Evolutionary conservation across 2,329 filamentous ascomycete species (phyloP), one percentile per base, ranked within the genome.

Genomic region (Aspergillus texensis): DNA sequence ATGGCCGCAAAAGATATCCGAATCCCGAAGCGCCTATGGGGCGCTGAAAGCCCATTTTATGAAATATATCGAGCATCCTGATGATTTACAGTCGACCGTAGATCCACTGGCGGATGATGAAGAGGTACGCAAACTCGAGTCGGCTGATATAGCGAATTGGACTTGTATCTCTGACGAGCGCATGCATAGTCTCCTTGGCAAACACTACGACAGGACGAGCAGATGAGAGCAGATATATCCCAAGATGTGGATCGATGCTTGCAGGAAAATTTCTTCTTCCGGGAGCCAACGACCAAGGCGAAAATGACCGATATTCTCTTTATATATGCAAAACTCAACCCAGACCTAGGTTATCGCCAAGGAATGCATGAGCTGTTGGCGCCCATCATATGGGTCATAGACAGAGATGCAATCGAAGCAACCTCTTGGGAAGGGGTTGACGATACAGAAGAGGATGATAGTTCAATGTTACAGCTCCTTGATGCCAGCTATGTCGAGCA

Each of bases 341-440:
- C 92, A 1, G 88, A 90, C 69, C 85, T 93, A 60, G 93, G 93
- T 19, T 99, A 99, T 75, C 88, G 95, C n/a, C 95, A 99, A 80
- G 95, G 95, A 12, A 99, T 99, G 94, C 95, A 99, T 75, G 95
- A 99, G 79, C 83, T 99, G 50, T 83, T 98, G 16, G 95, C 95
- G 0, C 94, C 95, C 0, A 88, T 99, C 43, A 82, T 97, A 8
- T 93, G 93, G 85, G 91, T 93, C 2, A 81, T 98, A 6, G 88
- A 94, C 69, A 85, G 89, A 70, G 95, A 99, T 79, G 90, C 94
- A 8, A 82, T 97, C 57, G 85, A 91, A 59, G 76, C 78, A 4
- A 70, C 73, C 3, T 73, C 77, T 3, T 68, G 70, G 53, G 73
- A 78, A 50, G 73, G 74, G 1, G 73, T 74, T 2, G 70, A 72